Base-by-base conservation (phyloP, 2,329 filamentous ascomycete genomes). In the Fusarium brevicatenulatum region DNA sequence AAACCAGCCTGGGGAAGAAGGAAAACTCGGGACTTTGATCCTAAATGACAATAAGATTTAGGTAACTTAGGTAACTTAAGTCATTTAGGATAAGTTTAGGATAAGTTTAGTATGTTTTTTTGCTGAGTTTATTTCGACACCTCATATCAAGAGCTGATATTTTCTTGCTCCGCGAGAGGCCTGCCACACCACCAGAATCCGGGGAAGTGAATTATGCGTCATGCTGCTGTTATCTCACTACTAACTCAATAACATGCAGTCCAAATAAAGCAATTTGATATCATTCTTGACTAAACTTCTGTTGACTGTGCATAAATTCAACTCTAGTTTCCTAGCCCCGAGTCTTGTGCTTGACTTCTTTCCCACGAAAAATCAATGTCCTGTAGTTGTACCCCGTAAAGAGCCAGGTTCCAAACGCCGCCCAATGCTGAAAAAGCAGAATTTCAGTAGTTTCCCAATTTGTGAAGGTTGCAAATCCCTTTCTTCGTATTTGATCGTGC, bases 381-480 rank as follows among this genome's bases (percentile, higher is more conserved):
- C 47, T 63, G 43, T 63, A 60, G 47, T 42, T 53, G 30, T 60
- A 39, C 37, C 37, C 11, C 10, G 11, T 21, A 59, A 37, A 39
- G 37, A 59, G 63, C 49, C 50, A 56, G 44, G 52, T 61, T 49
- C 63, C 63, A 52, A 46, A 77, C 77, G 77, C 76, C 77, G 62
- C 70, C 76, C 76, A 76, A 78, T 78, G 76, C 74, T 74, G 64
- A 59, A 62, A 59, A 71, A 43, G 50, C 32, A 63, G 63, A 68
- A 49, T 50, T 49, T 69, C 62, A 63, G 59, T 70, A 61, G 40
- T 66, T 68, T 52, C 67, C 70, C 68, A 76, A 63, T 76, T 64
- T 72, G 50, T 68, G 62, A 60, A 66, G 60, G 60, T 43, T 47
- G 23, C 49, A 21, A 55, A 32, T 19, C 19, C 37, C 32, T n/a